Base-by-base conservation (phyloP, 1,284 basidiomycete genomes). In the Naganishia albida region DNA sequence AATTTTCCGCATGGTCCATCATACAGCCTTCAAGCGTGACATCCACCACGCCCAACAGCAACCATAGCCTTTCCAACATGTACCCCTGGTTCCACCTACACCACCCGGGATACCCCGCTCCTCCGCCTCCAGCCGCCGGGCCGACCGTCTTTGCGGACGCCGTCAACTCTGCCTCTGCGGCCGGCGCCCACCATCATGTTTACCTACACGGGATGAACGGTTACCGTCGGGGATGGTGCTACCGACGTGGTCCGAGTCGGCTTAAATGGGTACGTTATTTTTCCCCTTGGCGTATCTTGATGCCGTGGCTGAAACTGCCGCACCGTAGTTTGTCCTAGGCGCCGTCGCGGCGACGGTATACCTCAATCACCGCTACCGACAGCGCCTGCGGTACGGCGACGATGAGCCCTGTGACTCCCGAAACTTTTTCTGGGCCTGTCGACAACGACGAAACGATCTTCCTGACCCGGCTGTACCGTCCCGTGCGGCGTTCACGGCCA, bases 231-330 rank as follows among this genome's bases (percentile, higher is more conserved):
- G 43, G 34, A 4, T n/a, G 56, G 13, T 20, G 20, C n/a, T 49
- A 30, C 16, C 46, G 46, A 49, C 44, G 56, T 23, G 56, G 56
- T 40, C 56, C 56, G 13, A 49, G 46, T 39, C 56, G 56, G 7
- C 34, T 60, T 20, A 60, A 60, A n/a, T 60, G 56, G 56, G 56
- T 39, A 26, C 49, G 56, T 49, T 23, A 18, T 4, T 20, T 52
- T 18, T 20, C 28, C 10, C 26, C 23, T 18, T 1, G 20, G 13
- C 42, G n/a, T 26, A 6, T 12, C 13, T 2, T 25, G 7, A 25
- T 13, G 23, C 39, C n/a, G 16, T 25, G 18, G 2, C 46, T 18
- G 30, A 39, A 1, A n/a, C 13, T 1, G 25, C 15, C 18, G 10
- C 13, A 18, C 8, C 18, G 20, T n/a, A 60, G 56, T 60, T 60